Percentiles rank a stretch among this genome's conserved stretches.
Conservation (phyloP, 345 rosid genomes). For the Cardiospermum halicacabum region DNA sequence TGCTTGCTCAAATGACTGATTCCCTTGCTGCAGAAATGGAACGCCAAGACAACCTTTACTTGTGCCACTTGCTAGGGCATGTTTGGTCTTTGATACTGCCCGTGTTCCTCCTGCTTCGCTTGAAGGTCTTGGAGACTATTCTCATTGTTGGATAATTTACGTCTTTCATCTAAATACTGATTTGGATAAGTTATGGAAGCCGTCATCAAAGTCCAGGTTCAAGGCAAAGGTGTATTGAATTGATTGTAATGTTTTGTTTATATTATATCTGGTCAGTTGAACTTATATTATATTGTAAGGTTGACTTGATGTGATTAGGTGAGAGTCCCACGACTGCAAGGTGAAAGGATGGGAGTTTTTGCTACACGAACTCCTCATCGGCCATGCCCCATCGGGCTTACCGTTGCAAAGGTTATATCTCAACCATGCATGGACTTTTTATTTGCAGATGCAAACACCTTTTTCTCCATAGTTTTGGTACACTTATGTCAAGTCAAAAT, state of each 20-base stretch:
- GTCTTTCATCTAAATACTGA: constrained; percentile 93
- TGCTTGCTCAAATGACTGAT: constrained; percentile 4
- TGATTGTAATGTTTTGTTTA: neutral
- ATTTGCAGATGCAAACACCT: neutral
- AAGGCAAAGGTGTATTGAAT: constrained; percentile 66
- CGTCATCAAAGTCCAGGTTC: constrained; percentile 78
- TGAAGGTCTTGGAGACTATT: constrained; percentile 80
- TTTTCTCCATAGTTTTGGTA: neutral
- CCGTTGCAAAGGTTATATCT: constrained; percentile 77
- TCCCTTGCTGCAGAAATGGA: constrained; percentile 56
- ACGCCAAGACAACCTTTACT: constrained; percentile 91
- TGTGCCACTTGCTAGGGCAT: constrained; percentile 82
- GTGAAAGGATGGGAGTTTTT: constrained; percentile 76
- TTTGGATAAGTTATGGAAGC: constrained; percentile 88
- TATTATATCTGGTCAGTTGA: constrained; percentile 20
- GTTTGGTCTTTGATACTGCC: constrained; percentile 57
- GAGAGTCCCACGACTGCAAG: constrained; percentile 91
- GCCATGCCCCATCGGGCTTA: constrained; percentile 89
- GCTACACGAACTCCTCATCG: constrained; percentile 93
- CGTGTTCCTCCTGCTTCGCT: constrained; percentile 93
- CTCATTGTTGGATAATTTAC: constrained; percentile 91
- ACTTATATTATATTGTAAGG: constrained; percentile 22
- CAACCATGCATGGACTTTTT: neutral
- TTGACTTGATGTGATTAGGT: constrained; percentile 50
- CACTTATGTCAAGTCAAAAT: neutral